Percentiles rank a stretch among this genome's conserved stretches.
Evolutionary conservation across 2,329 filamentous ascomycete genomes (phyloP).

Genomic region (Hypoxylon sp.): DNA sequence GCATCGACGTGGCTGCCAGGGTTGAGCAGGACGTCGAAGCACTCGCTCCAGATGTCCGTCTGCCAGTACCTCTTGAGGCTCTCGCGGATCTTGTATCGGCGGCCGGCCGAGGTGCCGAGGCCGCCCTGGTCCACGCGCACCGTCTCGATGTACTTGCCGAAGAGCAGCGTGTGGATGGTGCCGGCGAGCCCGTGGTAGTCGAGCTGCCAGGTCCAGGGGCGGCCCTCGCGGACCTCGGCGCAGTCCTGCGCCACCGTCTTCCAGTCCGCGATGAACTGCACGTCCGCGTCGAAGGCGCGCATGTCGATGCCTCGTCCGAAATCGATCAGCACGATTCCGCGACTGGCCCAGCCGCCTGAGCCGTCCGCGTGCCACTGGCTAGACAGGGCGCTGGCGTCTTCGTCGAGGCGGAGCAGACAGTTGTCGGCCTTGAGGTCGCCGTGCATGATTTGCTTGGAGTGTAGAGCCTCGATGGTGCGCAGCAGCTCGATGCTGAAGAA

Average conservation of each 20-base stretch:
- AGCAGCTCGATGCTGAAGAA: conserved; percentile 95
- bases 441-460: conserved; percentile 84
- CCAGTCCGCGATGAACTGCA: conserved; percentile 96
- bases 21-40: conserved; percentile 90
- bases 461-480: conserved; percentile 89
- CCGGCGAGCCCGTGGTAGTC: conserved; percentile 96
- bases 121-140: conserved; percentile 68
- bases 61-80: conserved; percentile 96
- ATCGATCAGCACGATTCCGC: conserved; percentile 90
- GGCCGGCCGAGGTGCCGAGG: conserved; percentile 69
- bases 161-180: conserved; percentile 88
- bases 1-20: conserved; percentile 75
- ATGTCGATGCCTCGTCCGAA: conserved; percentile 97
- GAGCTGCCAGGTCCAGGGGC: conserved; percentile 97
- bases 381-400: conserved; percentile 63
- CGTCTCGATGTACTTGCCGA: conserved; percentile 95
- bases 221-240: conserved; percentile 92
- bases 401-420: conserved; percentile 87
- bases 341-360: conserved; percentile 80
- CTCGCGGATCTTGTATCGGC: conserved; percentile 85
- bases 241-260: conserved; percentile 89
- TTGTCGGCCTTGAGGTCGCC: conserved; percentile 98
- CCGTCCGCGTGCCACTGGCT: conserved; percentile 81
- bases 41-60: conserved; percentile 86
- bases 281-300: conserved; percentile 81